Base-by-base conservation (phyloP, 164 flowering plant genomes). In the Buxus sempervirens region DNA sequence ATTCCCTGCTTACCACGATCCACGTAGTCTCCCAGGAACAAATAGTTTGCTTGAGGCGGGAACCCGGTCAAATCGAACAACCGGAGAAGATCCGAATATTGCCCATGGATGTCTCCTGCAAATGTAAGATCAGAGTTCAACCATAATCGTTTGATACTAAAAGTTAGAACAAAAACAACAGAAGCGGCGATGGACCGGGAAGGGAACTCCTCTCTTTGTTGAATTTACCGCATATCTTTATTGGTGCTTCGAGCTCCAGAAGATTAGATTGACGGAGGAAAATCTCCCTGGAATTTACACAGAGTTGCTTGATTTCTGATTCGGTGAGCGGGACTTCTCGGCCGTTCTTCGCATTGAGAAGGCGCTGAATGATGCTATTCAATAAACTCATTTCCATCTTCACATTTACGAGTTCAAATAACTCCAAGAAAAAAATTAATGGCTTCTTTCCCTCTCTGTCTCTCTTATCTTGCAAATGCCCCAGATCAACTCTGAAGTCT, bases 211-310 rank as follows among this genome's bases (percentile, higher is more conserved):
- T 7, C 7, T 32, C 38, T 3, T 32, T 32, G 38, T 32, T 32
- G 38, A 32, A 32, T 20, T 64, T 88, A 90, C 96, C 92, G 28
- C 92, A 90, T 55, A 90, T 88, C 70, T 90, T 88, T 20, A 90
- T 82, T 0, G 96, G 96, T 55, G 92, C 92, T 78, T 88, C 90
- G 22, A 90, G 86, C 78, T 88, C 90, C 13, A 90, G 83, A 20
- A 90, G 86, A 75, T 88, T 88, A n/a, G 92, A 92, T 74, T 90
- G 96, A 58, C 77, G 67, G 51, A 86, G 78, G 45, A 89, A 86
- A 54, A 88, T 73, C 69, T 85, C 90, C 75, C 73, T 86, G 7
- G 96, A 72, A 9, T 85, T 58, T 9, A 60, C 13, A 54, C 96
- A 88, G 26, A 89, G 92, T 76, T 82, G 90, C 62, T 79, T 64